Base-by-base conservation (phyloP, 352 stramenopile species). In the Peronosclerospora sorghi region DNA sequence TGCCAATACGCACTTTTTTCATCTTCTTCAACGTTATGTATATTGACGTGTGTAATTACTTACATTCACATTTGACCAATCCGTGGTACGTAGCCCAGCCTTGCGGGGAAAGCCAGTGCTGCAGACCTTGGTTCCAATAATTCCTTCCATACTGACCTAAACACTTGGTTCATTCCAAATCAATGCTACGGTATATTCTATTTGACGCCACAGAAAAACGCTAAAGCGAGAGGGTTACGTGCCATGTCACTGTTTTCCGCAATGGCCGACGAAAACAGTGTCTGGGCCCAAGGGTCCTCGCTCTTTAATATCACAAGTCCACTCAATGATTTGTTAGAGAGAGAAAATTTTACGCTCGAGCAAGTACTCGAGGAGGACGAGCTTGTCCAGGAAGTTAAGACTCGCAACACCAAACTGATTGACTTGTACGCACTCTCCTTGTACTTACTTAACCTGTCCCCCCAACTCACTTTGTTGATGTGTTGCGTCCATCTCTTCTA, bases 321-420 rank as follows among this genome's bases (percentile, higher is more conserved):
- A 19, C 60, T 98, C 10, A 96, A 97, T 45, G 93, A 98, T 48
- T 60, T 98, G 36, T 71, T 98, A 8, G 93, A 98, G 56, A 87
- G 81, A 29, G 84, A 91, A 8, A 62, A 82, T 35, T 98, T 95
- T 54, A 97, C 88, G 17, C 65, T 98, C 9, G 75, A 96, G 49
- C 74, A 98, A 45, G 65, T 98, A 27, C 70, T 98, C 7, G 68
- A 91, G 32, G 87, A 98, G 66, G 95, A 98, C 66, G 95, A 98
- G 52, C 68, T 98, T 13, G 78, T 98, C 29, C 95, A 98, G 65
- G 95, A 98, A 62, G 78, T 98, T 50, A 95, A 97, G 59, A 94
- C 89, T 10, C 74, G 94, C 52, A 96, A 98, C 67, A 82, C 84
- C 9, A 89, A 95, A 53, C 69, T 98, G 12, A 68, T 98, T 36